Conservation (phyloP, 345 rosid species). For the Arabis hirsuta region DNA sequence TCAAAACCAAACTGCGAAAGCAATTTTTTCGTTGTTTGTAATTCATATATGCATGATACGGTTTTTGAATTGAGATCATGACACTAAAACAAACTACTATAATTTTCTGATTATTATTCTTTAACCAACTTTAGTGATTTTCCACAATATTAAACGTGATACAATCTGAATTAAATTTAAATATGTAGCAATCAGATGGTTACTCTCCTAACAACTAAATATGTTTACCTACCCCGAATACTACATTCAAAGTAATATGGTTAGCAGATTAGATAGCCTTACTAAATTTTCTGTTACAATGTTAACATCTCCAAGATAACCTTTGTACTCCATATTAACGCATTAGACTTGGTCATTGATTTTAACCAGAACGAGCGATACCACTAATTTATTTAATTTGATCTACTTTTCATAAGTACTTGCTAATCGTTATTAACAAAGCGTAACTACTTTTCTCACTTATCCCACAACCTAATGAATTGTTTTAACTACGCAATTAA, state of each 20-base stretch:
- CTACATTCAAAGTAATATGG: background rate
- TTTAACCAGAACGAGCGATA: constrained; percentile 19
- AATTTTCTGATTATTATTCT: too few species aligned
- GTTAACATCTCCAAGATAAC: constrained; percentile 12
- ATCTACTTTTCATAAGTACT: background rate
- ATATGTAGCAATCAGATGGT: background rate
- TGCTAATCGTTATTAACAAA: constrained; percentile 20
- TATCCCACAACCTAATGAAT: constrained; percentile 21
- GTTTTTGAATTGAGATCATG: too few species aligned
- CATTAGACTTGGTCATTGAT: constrained; percentile 17
- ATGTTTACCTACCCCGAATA: constrained; percentile 3
- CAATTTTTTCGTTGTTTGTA: too few species aligned
- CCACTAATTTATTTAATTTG: constrained; percentile 13
- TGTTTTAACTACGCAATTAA: constrained; percentile 10
- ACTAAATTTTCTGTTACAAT: background rate
- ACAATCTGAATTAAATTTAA: background rate
- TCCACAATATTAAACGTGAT: background rate
- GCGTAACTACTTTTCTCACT: constrained; percentile 30
- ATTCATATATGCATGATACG: too few species aligned
- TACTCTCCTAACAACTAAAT: background rate
- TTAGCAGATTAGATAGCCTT: constrained; percentile 9
- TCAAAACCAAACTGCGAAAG: background rate
- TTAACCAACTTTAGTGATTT: background rate
- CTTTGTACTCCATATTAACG: constrained; percentile 1
- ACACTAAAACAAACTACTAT: too few species aligned